Evolutionary conservation across 768 basidiomycete species (phyloP).

Genomic region (Mycena vulgaris): DNA sequence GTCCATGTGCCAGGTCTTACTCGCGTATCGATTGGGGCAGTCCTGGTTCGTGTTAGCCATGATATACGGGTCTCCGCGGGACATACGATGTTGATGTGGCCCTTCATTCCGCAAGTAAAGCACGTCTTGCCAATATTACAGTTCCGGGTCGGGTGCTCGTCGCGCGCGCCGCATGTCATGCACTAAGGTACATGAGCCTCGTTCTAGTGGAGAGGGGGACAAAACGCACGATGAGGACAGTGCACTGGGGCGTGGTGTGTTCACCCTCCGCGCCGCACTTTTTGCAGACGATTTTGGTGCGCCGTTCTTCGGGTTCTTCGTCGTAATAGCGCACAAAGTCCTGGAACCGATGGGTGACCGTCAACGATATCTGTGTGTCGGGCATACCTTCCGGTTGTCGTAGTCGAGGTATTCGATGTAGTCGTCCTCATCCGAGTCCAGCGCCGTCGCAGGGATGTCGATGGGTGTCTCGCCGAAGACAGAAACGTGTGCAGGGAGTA

Average conservation of each 20-base stretch:
- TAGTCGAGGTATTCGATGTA: slow-evolving; percentile 88
- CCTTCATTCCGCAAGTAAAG: slow-evolving; percentile 87
- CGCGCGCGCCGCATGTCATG: slow-evolving; percentile 83
- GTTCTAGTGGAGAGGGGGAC: slow-evolving; percentile 6
- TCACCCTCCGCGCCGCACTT: slow-evolving; percentile 83
- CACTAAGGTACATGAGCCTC: slow-evolving; percentile 62
- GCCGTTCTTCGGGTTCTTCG: slow-evolving; percentile 57
- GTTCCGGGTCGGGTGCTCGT: slow-evolving; percentile 83
- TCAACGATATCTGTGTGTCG: not conserved
- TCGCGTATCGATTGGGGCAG: slow-evolving; percentile 75
- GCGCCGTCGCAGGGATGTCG: slow-evolving; percentile 59
- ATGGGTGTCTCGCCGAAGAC: slow-evolving; percentile 65
- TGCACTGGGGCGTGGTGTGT: slow-evolving; percentile 78
- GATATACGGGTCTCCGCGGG: not conserved
- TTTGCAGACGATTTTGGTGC: slow-evolving; percentile 75
- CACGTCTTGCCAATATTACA: slow-evolving; percentile 89
- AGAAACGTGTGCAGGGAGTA: slow-evolving; percentile 81
- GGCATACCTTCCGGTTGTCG: slow-evolving; percentile 63
- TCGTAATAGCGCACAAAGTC: slow-evolving; percentile 79
- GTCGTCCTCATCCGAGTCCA: slow-evolving; percentile 68
- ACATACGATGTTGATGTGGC: slow-evolving; percentile 78
- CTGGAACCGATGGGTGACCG: slow-evolving; percentile 37
- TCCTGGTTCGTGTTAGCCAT: slow-evolving; percentile 55
- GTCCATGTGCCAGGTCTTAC: slow-evolving; percentile 53
- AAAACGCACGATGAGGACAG: slow-evolving; percentile 76